phyloP scores from a whole-genome alignment of 202 grass and related monocot genomes.

The Brachypodium distachyon region DNA sequence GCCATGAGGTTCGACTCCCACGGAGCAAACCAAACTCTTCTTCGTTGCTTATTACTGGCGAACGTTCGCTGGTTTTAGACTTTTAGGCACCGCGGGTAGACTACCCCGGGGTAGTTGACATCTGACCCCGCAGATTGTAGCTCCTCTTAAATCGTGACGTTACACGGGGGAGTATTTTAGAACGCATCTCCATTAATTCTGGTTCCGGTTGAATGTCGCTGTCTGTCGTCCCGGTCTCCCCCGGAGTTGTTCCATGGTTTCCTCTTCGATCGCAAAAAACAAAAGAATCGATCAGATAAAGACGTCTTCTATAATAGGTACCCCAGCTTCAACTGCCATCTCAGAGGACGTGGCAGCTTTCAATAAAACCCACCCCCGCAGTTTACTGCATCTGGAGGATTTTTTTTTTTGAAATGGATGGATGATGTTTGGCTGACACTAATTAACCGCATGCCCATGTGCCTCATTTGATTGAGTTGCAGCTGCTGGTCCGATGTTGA shows the following conservation, averaged over 20 bases:
- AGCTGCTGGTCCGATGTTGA: background rate
- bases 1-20: too few relatives aligned
- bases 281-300: too few relatives aligned
- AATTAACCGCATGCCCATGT: background rate
- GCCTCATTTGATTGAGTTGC: background rate
- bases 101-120: background rate
- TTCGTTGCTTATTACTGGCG: background rate
- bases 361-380: background rate
- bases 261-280: too few relatives aligned
- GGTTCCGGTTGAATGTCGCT: background rate
- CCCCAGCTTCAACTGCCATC: background rate
- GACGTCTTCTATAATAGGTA: too few relatives aligned
- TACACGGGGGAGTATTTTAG: too few relatives aligned
- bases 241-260: background rate
- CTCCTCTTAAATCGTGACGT: background rate
- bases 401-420: too few relatives aligned
- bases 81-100: background rate
- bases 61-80: background rate
- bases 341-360: background rate
- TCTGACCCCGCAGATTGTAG: background rate
- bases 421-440: background rate
- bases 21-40: background rate
- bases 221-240: too few relatives aligned
- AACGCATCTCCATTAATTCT: too few relatives aligned
- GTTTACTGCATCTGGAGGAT: background rate